A percentile compares a stretch with the other conserved stretches of the same genome.
Conservation (phyloP, 768 basidiomycete species). For the Boletellus ananas region DNA sequence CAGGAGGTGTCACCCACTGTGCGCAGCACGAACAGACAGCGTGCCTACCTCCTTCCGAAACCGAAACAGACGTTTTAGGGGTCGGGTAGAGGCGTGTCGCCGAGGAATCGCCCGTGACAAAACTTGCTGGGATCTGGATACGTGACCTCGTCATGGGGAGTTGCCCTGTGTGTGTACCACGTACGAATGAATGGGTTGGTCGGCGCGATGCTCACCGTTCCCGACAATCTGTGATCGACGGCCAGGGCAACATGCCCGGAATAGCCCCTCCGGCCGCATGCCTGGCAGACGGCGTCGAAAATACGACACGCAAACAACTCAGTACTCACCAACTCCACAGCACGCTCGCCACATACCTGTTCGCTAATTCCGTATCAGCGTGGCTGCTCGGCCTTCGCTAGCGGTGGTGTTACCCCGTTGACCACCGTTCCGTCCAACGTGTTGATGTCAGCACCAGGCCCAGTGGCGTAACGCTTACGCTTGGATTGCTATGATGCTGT, state of each 20-base stretch:
- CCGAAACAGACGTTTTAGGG: conserved; percentile 21
- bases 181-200: too few species aligned
- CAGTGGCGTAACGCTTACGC: conserved; percentile 49
- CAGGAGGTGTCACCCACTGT: too few species aligned
- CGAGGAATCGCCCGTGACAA: too few species aligned
- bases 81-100: too few species aligned
- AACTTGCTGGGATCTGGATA: too few species aligned
- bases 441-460: conserved; percentile 60
- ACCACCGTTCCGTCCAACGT: conserved; percentile 48
- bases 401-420: conserved; percentile 59
- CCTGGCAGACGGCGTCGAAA: background rate
- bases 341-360: conserved; percentile 77
- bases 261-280: conserved; percentile 82
- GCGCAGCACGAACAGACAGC: background rate
- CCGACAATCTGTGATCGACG: too few species aligned
- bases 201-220: too few species aligned
- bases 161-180: too few species aligned
- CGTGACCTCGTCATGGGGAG: too few species aligned
- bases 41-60: conserved; percentile 27
- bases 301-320: background rate
- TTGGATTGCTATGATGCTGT: conserved; percentile 36
- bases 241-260: conserved; percentile 58
- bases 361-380: conserved; percentile 73
- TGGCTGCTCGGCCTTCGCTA: conserved; percentile 63
- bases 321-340: conserved; percentile 80